Evolutionary conservation across 306 rosid species (phyloP).

Genomic region (cucumber (Cucumis sativus)): Cucumber_9930_V3 NC_026660.2:13981501-13982000

Average conservation of each 20-base stretch:
- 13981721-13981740: constrained; percentile 70
- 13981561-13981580: neutral
- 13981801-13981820: constrained; percentile 39
- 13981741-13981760: constrained; percentile 83
- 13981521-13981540: neutral
- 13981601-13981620: neutral
- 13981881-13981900: constrained; percentile 34
- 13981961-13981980: constrained; percentile 88
- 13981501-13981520: neutral
- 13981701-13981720: constrained; percentile 65
- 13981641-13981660: constrained; percentile 59
- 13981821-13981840: constrained; percentile 14
- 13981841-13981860: constrained; percentile 12
- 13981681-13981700: constrained; percentile 45
- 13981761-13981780: constrained; percentile 69
- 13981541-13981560: neutral
- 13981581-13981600: neutral
- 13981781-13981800: constrained; percentile 76
- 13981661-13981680: constrained; percentile 39
- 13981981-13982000: constrained; percentile 80
- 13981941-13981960: constrained; percentile 54
- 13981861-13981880: neutral
- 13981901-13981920: constrained; percentile 71
- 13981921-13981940: constrained; percentile 47
- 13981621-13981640: constrained; percentile 81